Evolutionary conservation across 2,329 filamentous ascomycete genomes (phyloP).

Genomic region (Coleophoma crateriformis): DNA sequence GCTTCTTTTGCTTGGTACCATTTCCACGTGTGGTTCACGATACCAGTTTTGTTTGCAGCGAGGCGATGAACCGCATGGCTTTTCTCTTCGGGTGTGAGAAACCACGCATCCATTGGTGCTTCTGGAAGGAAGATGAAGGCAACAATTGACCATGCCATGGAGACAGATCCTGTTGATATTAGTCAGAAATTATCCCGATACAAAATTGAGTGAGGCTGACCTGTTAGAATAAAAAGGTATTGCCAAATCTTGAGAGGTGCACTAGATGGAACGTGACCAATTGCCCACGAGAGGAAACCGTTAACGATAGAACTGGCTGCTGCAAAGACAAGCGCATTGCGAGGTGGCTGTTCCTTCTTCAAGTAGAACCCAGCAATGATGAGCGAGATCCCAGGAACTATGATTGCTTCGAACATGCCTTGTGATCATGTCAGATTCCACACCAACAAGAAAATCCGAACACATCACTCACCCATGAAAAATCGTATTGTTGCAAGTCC

Average conservation of each 20-base stretch:
- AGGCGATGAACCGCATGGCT: constrained; percentile 42
- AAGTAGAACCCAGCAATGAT: constrained; percentile 32
- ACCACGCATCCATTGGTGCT: constrained; percentile 37
- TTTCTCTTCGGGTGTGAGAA: constrained; percentile 30
- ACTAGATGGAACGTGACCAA: constrained; percentile 19
- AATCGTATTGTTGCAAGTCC: constrained; percentile 30
- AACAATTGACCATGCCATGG: constrained; percentile 21
- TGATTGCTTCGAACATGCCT: constrained; percentile 2
- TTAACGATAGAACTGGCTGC: constrained; percentile 26
- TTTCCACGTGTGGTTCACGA: constrained; percentile 42
- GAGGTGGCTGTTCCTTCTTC: constrained; percentile 29
- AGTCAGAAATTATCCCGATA: neutral
- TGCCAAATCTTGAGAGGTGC: constrained; percentile 8
- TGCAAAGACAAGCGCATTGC: constrained; percentile 31
- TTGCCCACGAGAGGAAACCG: constrained; percentile 22
- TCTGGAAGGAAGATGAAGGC: constrained; percentile 41
- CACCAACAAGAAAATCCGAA: neutral
- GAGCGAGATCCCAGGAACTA: constrained; percentile 27
- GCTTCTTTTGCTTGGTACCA: constrained; percentile 41
- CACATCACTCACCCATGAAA: constrained; percentile 23
- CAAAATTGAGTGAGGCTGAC: neutral
- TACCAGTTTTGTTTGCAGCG: constrained; percentile 48
- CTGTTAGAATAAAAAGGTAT: constrained; percentile 7
- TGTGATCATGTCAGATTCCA: constrained; percentile 2
- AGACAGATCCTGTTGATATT: constrained; percentile 15